Percentiles rank a stretch among this genome's conserved stretches.
Conservation (phyloP, 768 basidiomycete genomes). For the Tricholoma matsutake region DNA sequence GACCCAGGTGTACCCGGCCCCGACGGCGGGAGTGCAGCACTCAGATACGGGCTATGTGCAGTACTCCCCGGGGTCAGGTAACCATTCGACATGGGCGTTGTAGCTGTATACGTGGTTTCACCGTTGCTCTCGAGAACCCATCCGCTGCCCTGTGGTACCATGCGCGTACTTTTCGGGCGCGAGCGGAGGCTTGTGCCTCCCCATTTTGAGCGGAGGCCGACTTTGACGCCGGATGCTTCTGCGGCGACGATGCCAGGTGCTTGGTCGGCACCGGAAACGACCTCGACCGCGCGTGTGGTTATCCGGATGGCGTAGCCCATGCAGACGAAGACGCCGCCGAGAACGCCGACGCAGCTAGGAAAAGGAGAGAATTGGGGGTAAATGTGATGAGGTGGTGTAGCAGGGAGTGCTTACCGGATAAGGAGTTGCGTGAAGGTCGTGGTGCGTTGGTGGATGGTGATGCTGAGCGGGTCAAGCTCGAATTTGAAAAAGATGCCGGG, state of each 20-base stretch:
- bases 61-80: constrained; percentile 24
- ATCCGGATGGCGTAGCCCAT: constrained; percentile 73
- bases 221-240: constrained; percentile 55
- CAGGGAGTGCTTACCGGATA: constrained; percentile 47
- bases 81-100: constrained; percentile 26
- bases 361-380: background rate
- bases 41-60: background rate
- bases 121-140: constrained; percentile 54
- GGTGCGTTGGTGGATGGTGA: constrained; percentile 87
- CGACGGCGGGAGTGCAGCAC: background rate
- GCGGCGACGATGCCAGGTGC: constrained; percentile 57
- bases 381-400: background rate
- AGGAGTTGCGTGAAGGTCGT: constrained; percentile 77
- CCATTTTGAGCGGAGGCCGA: constrained; percentile 63
- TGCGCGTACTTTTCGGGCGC: constrained; percentile 41
- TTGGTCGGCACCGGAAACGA: constrained; percentile 53
- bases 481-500: constrained; percentile 99
- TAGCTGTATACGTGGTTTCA: constrained; percentile 34
- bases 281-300: constrained; percentile 61
- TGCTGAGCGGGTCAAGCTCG: constrained; percentile 85
- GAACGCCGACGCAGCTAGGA: constrained; percentile 76
- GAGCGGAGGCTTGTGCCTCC: constrained; percentile 61
- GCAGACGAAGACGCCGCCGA: constrained; percentile 90
- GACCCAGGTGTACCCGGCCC: constrained; percentile 4
- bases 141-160: constrained; percentile 55